These are phyloP conservation scores for Cokeromyces recurvatus DNA, from an alignment of 371 early-diverging fungal genomes.

Conservation along the genomic window DNA sequence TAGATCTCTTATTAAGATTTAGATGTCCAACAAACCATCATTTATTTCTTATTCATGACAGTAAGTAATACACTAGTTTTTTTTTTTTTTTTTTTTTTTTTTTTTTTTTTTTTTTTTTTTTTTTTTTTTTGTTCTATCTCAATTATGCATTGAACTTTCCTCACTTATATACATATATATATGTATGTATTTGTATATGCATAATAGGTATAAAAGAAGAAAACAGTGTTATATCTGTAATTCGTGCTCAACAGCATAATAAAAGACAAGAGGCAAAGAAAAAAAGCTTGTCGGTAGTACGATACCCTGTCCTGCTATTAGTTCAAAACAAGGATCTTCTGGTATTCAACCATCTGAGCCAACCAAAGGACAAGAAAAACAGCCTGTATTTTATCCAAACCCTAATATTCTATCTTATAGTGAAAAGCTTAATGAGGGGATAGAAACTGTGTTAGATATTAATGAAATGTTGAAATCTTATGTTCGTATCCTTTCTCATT, in stretches of 20 bases:
- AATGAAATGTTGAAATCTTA: constrained; percentile 48
- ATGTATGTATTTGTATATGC: too few species aligned
- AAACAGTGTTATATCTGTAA: constrained; percentile 11
- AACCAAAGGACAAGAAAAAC: too few species aligned
- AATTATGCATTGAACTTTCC: too few species aligned
- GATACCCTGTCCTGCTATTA: constrained; percentile 11
- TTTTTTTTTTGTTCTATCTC: too few species aligned
- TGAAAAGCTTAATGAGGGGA: constrained; percentile 17
- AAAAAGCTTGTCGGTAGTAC: constrained; percentile 7
- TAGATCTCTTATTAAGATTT: constrained; percentile 52
- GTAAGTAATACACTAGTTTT: too few species aligned
- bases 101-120: too few species aligned
- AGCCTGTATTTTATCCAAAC: constrained; percentile 23
- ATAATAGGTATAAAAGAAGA: constrained; percentile 11
- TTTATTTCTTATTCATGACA: constrained; percentile 37
- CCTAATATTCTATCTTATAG: constrained; percentile 44
- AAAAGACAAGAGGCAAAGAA: constrained; percentile 6
- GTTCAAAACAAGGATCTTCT: too few species aligned
- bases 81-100: too few species aligned
- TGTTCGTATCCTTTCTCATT: constrained; percentile 51
- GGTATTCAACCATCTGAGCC: too few species aligned
- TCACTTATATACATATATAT: too few species aligned
- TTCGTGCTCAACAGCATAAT: constrained; percentile 7
- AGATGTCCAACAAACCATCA: constrained; percentile 58
- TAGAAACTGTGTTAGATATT: constrained; percentile 16